phyloP scores from a whole-genome alignment of 352 stramenopile species.

The Phytophthora parvispora region DNA sequence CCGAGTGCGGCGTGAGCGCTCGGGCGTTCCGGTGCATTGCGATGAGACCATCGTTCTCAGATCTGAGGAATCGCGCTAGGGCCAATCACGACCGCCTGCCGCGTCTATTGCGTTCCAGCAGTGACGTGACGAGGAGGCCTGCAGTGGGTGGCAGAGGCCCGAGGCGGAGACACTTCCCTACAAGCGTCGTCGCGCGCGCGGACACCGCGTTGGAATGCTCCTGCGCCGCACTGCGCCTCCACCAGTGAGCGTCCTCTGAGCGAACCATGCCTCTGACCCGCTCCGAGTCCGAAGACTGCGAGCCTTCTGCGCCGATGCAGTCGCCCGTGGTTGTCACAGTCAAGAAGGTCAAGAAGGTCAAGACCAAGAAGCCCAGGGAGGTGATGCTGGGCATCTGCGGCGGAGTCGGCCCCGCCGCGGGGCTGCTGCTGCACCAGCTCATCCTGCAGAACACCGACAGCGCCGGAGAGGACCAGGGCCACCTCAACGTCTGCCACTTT shows the following conservation, averaged over 20 bases:
- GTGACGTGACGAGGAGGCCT: not conserved
- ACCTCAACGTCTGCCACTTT: slow-evolving; percentile 78
- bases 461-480: slow-evolving; percentile 68
- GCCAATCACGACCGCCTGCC: too few relatives aligned
- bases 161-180: not conserved
- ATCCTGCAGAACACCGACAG: slow-evolving; percentile 80
- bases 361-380: slow-evolving; percentile 36
- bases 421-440: slow-evolving; percentile 77
- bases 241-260: not conserved
- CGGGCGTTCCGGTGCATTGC: too few relatives aligned
- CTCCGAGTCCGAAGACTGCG: too few relatives aligned
- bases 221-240: not conserved
- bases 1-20: too few relatives aligned
- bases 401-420: slow-evolving; percentile 74
- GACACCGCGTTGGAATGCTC: slow-evolving; percentile 15
- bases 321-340: slow-evolving; percentile 10
- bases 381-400: slow-evolving; percentile 81
- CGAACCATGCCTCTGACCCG: slow-evolving; percentile 6
- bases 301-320: slow-evolving; percentile 5
- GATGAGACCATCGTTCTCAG: too few relatives aligned
- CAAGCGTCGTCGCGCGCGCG: not conserved
- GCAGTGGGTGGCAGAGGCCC: slow-evolving; percentile 23
- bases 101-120: slow-evolving; percentile 5
- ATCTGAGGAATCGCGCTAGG: too few relatives aligned
- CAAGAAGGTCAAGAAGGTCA: slow-evolving; percentile 12